These are phyloP conservation scores for Ascochyta viciae-villosae DNA, from an alignment of 2,329 filamentous ascomycete genomes.

Conservation along the genomic window DNA sequence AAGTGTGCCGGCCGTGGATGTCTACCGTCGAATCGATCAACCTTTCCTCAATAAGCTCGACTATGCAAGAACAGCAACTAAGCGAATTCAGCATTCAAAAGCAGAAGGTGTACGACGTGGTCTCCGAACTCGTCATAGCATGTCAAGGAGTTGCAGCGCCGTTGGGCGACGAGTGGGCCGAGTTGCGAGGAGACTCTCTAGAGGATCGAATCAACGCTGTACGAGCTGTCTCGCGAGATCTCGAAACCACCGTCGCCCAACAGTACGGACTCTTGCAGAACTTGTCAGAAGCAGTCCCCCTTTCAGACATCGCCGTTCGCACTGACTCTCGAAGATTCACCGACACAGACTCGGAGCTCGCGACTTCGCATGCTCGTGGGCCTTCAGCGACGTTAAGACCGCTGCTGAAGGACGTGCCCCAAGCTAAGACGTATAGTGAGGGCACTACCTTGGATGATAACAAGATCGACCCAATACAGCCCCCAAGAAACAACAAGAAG, in stretches of 20 bases:
- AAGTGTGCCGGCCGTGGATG: conserved; percentile 89
- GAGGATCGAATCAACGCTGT: conserved; percentile 87
- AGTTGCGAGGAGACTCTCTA: conserved; percentile 86
- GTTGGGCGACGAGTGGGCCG: conserved; percentile 92
- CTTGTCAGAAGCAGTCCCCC: conserved; percentile 78
- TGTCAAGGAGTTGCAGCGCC: conserved; percentile 94
- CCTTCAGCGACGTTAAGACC: conserved; percentile 49
- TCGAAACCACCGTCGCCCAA: conserved; percentile 87
- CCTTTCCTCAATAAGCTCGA: conserved; percentile 77
- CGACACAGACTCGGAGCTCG: conserved; percentile 51
- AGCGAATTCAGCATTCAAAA: conserved; percentile 89
- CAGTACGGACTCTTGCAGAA: conserved; percentile 87
- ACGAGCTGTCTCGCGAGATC: conserved; percentile 74
- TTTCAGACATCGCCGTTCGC: conserved; percentile 38
- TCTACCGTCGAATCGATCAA: conserved; percentile 91
- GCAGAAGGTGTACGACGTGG: conserved; percentile 90
- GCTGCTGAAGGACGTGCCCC: conserved; percentile 59
- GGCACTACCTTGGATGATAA: conserved; percentile 50
- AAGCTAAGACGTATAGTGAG: conserved; percentile 73
- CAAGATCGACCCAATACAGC: conserved; percentile 46
- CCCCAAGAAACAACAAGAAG: conserved; percentile 56
- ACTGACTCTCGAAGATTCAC: conserved; percentile 51
- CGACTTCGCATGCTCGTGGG: conserved; percentile 37
- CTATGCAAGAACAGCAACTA: conserved; percentile 82
- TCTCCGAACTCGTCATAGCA: conserved; percentile 84